Conservation (phyloP, 1,139 yeast genomes). For the Scheffersomyces titani region DNA sequence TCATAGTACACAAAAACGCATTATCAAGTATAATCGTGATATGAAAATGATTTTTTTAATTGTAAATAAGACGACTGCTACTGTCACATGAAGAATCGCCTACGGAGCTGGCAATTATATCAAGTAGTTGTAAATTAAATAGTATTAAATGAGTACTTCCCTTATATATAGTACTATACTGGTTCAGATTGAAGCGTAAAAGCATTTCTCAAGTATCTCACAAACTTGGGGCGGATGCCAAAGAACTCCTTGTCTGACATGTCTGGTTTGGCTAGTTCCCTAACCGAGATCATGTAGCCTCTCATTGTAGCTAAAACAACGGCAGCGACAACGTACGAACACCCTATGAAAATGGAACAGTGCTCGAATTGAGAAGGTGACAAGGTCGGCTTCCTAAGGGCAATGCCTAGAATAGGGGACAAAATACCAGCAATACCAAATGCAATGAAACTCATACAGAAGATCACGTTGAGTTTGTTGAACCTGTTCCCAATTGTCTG, state of each 20-base stretch:
- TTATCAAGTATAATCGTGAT: too few species aligned
- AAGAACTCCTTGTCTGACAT: background rate
- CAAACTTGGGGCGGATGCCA: background rate
- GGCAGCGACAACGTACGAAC: constrained; percentile 43
- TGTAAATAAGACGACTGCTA: background rate
- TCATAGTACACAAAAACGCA: too few species aligned
- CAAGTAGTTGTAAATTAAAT: too few species aligned
- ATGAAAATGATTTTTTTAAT: background rate
- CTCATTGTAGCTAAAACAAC: constrained; percentile 37
- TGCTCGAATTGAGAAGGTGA: constrained; percentile 46
- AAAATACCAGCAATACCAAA: constrained; percentile 47
- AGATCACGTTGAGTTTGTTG: constrained; percentile 43
- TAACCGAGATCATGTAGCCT: constrained; percentile 39
- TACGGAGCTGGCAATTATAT: too few species aligned
- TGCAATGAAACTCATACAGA: constrained; percentile 48
- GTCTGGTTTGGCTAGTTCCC: background rate
- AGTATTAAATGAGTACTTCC: too few species aligned
- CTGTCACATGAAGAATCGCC: too few species aligned
- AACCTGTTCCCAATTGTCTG: background rate
- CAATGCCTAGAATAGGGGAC: constrained; percentile 54
- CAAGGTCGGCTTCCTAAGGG: constrained; percentile 33
- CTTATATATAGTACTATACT: background rate
- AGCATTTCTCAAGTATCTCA: background rate
- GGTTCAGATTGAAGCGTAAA: background rate
- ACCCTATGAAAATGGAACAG: constrained; percentile 54